Percentiles rank a stretch among this genome's conserved stretches.
phyloP scores from a whole-genome alignment of 75 land plant species.

The Chamaecyparis obtusa region DNA sequence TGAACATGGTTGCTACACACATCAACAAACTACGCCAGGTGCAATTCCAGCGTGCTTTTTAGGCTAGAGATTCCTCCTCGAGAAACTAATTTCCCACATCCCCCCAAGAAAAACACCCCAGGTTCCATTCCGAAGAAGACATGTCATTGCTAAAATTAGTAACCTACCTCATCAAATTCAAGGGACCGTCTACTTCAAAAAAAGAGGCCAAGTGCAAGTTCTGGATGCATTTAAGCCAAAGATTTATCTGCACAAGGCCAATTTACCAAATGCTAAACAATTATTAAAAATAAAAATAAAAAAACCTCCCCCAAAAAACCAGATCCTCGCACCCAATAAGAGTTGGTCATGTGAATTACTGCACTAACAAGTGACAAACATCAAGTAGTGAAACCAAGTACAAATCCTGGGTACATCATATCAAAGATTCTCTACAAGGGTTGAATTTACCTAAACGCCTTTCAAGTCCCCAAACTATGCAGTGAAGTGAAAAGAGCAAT shows the following conservation, averaged over 20 bases:
- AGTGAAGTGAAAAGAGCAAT: not conserved
- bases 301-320: no score
- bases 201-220: not conserved
- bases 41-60: not conserved
- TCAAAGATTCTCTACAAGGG: no score
- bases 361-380: not conserved
- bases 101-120: no score
- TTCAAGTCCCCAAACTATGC: not conserved
- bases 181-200: not conserved
- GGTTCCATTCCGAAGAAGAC: no score
- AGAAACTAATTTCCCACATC: not conserved
- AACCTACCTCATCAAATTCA: not conserved
- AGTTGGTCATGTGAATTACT: not conserved
- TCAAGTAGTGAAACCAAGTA: not conserved
- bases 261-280: no score
- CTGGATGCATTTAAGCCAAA: not conserved
- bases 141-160: no score
- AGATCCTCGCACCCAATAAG: not conserved
- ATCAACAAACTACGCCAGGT: not conserved
- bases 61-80: not conserved
- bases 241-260: no score
- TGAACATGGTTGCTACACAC: no score
- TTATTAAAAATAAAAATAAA: no score
- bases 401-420: not conserved
- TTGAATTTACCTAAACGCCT: not conserved